phyloP scores from a whole-genome alignment of 78 protist genomes.

The Polysphondylium violaceum region DNA sequence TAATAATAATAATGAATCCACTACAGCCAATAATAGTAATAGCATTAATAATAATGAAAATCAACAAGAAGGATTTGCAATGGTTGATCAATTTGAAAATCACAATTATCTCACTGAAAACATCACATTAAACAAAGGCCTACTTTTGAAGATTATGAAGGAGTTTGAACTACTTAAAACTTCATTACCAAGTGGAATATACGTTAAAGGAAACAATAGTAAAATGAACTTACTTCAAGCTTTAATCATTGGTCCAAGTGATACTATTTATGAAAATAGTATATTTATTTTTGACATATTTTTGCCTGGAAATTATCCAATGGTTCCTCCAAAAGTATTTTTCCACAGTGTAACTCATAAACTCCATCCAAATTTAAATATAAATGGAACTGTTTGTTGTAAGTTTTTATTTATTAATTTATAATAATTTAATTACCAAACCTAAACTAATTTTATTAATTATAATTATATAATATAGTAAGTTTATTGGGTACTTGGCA shows the following conservation, averaged over 20 bases:
- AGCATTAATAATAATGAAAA: not conserved
- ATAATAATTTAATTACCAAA: not conserved
- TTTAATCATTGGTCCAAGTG: constrained; percentile 68
- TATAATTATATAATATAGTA: constrained; percentile 3
- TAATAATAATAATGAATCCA: not conserved
- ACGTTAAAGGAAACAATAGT: constrained; percentile 29
- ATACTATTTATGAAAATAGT: constrained; percentile 70
- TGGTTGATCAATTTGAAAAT: not conserved
- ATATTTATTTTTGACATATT: constrained; percentile 74
- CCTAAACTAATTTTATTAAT: not conserved
- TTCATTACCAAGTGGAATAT: constrained; percentile 68
- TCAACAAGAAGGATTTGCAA: constrained; percentile 2
- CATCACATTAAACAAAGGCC: not conserved
- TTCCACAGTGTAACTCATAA: constrained; percentile 56
- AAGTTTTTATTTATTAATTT: constrained; percentile 1
- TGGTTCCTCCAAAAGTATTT: constrained; percentile 72
- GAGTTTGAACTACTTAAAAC: constrained; percentile 30
- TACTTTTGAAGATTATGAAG: not conserved
- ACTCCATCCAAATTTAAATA: constrained; percentile 77
- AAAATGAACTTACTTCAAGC: constrained; percentile 55
- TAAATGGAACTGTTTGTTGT: constrained; percentile 78
- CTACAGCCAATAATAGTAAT: not conserved
- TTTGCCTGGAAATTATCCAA: constrained; percentile 52
- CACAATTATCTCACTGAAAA: constrained; percentile 6
- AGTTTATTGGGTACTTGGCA: constrained; percentile 82